Conservation (phyloP, 441 rosid species). For the Lepidium campestre region DNA sequence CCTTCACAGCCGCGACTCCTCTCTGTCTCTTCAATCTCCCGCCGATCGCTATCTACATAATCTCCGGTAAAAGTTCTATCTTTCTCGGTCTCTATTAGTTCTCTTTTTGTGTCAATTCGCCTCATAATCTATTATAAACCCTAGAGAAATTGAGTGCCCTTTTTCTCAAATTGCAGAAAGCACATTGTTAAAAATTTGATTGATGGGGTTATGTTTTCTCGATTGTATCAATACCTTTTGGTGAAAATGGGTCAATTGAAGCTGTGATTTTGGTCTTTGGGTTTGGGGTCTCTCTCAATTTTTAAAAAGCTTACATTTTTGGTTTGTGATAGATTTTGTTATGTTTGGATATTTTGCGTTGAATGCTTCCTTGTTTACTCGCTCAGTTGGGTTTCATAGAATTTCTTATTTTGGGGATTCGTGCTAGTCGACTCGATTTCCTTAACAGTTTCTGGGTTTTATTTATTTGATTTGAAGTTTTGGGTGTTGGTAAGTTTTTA, state of each 20-base stretch:
- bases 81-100: background rate
- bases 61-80: background rate
- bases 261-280: background rate
- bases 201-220: background rate
- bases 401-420: background rate
- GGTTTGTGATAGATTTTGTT: no score
- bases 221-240: background rate
- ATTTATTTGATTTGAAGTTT: constrained; percentile 11
- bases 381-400: constrained; percentile 5
- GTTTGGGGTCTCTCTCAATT: background rate
- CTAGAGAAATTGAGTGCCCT: background rate
- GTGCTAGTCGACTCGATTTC: constrained; percentile 3
- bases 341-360: no score
- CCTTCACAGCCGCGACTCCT: background rate
- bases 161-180: background rate
- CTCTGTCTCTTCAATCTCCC: background rate
- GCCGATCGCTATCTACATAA: background rate
- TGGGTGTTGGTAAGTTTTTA: constrained; percentile 8
- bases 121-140: background rate
- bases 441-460: background rate
- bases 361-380: background rate
- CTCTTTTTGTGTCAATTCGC: background rate
- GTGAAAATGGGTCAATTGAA: background rate
- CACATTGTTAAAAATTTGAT: background rate
- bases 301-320: background rate